Evolutionary conservation across 495 filamentous ascomycete species (phyloP), one percentile per base, ranked within the genome.

Genomic region (Tirmania nivea): DNA sequence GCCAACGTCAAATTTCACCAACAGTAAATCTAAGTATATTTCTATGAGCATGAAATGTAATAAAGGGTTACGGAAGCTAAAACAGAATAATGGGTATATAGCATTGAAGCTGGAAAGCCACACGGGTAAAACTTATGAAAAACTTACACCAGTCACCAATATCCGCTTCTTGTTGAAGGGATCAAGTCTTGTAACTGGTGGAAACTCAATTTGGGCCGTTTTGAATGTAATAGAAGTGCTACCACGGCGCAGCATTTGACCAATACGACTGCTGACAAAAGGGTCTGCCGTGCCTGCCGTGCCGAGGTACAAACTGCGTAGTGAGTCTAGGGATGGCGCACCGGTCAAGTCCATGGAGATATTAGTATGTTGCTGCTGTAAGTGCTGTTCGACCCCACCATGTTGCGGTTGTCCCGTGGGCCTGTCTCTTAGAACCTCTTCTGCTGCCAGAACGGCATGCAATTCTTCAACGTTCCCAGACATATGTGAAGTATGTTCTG

Each of bases 101-200:
- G n/a, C n/a, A n/a, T n/a, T n/a, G 25, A 31, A 31, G 25, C 4
- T 7, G 25, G 25, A 31, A 31, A 31, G 25, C 25, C 25, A 31
- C 25, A 1, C 25, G 25, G 25, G 25, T 3, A 31, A 31, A 31
- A 31, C 25, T 7, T 5, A 31, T 31, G 25, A 31, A 31, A 31
- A 36, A 61, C 60, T 61, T 54, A 63, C 60, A 14, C 60, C 60
- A 35, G 60, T 63, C 49, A 63, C 60, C 21, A 63, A 57, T 12
- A 63, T 57, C 14, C 60, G 60, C 25, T 59, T 63, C 54, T 63
- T 63, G 45, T 53, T 49, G 12, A 63, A 31, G 11, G 49, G 52
- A 39, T 53, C 52, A 14, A 63, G 34, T 35, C 51, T 54, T 35
- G 45, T 59, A 31, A 63, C 59, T 9, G 53, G 39, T 21, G 56